Percentiles rank a stretch among this genome's conserved stretches.
Evolutionary conservation across 2,329 filamentous ascomycete species (phyloP).

Genomic region (Chaetomiaceae sp.): DNA sequence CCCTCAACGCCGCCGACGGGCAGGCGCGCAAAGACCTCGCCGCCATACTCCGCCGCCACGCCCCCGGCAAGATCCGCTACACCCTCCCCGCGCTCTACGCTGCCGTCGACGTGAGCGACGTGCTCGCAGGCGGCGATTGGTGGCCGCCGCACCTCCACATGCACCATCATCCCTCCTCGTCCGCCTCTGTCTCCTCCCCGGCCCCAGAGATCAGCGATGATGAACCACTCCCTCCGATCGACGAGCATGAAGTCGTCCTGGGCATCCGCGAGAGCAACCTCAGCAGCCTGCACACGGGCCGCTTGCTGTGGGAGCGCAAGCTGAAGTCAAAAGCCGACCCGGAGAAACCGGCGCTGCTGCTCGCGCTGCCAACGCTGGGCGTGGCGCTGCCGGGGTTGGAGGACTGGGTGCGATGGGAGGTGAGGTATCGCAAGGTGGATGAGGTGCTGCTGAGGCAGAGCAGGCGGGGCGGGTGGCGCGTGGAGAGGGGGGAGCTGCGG

Average conservation of each 20-base stretch:
- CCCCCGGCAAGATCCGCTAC: slow-evolving; percentile 50
- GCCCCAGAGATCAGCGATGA: too few relatives aligned
- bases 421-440: slow-evolving; percentile 47
- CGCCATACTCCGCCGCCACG: slow-evolving; percentile 41
- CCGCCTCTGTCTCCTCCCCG: too few relatives aligned
- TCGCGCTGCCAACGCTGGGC: slow-evolving; percentile 49
- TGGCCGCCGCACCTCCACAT: slow-evolving; percentile 19
- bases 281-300: not conserved
- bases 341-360: slow-evolving; percentile 26
- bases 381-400: slow-evolving; percentile 41
- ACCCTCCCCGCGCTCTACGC: slow-evolving; percentile 51
- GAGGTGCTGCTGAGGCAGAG: slow-evolving; percentile 29
- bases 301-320: slow-evolving; percentile 13
- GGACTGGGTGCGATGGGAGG: slow-evolving; percentile 44
- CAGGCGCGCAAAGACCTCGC: slow-evolving; percentile 32
- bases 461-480: not conserved
- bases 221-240: too few relatives aligned
- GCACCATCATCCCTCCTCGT: too few relatives aligned
- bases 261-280: not conserved
- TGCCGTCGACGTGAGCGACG: slow-evolving; percentile 29
- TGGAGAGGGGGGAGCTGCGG: slow-evolving; percentile 8
- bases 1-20: slow-evolving; percentile 31
- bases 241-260: not conserved
- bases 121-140: slow-evolving; percentile 18
- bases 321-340: not conserved